Conservation (phyloP, 2,329 filamentous ascomycete species). For the Fusarium avenaceum region DNA sequence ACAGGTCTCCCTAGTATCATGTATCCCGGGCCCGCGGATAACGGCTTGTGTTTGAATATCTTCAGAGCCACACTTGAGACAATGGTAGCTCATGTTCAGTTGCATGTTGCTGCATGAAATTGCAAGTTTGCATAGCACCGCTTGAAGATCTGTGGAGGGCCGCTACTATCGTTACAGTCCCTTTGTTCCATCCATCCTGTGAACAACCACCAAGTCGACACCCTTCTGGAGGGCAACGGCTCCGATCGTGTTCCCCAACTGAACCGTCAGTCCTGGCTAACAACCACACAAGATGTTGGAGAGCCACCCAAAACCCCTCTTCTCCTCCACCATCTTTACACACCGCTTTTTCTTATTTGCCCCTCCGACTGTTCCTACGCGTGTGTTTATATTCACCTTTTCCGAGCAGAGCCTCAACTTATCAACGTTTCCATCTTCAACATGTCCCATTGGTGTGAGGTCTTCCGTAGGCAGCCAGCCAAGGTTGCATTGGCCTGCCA, state of each 20-base stretch:
- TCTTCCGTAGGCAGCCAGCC: constrained; percentile 8
- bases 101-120: constrained; percentile 46
- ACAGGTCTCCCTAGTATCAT: constrained; percentile 13
- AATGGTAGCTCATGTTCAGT: constrained; percentile 12
- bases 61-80: constrained; percentile 17
- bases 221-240: constrained; percentile 12
- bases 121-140: constrained; percentile 44
- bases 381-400: constrained; percentile 17
- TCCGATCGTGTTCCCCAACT: constrained; percentile 27
- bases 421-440: neutral
- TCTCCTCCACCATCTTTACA: constrained; percentile 44
- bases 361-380: constrained; percentile 17
- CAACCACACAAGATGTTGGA: constrained; percentile 23
- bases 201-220: constrained; percentile 5
- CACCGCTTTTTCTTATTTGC: constrained; percentile 48
- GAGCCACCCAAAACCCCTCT: constrained; percentile 40
- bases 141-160: constrained; percentile 38
- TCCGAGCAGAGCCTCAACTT: constrained; percentile 41
- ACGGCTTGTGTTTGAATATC: constrained; percentile 15
- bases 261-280: constrained; percentile 28
- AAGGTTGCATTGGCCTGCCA: constrained; percentile 13
- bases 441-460: constrained; percentile 14
- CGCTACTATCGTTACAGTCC: constrained; percentile 25
- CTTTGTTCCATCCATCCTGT: constrained; percentile 3
- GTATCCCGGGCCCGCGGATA: constrained; percentile 18